Base-by-base conservation (phyloP, 768 basidiomycete species). In the Cyathus striatus region DNA sequence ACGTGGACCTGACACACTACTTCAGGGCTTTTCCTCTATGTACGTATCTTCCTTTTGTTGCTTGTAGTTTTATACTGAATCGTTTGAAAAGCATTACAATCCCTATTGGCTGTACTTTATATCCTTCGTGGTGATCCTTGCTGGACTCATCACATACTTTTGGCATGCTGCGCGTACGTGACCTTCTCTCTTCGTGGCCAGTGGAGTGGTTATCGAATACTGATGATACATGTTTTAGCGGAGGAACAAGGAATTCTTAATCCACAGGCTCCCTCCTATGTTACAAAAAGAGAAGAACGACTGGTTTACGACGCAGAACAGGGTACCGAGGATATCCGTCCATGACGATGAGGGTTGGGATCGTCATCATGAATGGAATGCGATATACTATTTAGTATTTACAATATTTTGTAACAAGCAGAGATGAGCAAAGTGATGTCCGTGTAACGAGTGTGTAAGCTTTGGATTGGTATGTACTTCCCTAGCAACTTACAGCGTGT, bases 91-190 rank as follows among this genome's bases (percentile, higher is more conserved):
- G 89, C 83, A 90, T 50, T 91, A 78, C 66, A 61, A 66, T 34
- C 90, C 90, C 3, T 92, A 78, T 69, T 93, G 90, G 89, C 73
- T 93, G 13, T 92, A 93, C 70, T 93, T 93, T 64, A 66, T 83
- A 47, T 75, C 90, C 0, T 93, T 86, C 53, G 72, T 62, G 1
- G 69, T 91, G 12, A 79, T 90, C 47, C 58, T 92, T 34, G 24
- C 66, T 10, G 90, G 90, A 3, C 73, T 93, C 4, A 66, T 93
- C 53, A 75, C 83, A 26, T 93, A 92, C 64, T 92, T 92, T 69
- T 93, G 90, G 89, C 68, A 76, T 59, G 77, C 83, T 5, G 82
- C 83, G 25, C 90, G 89, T 90, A 66, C 54, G 89, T 73, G 2
- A 17, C 25, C 40, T 38, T 32, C 24, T 26, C 21, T 48, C 40